Conservation (phyloP, 169 alveolate species). For the Cyclospora cayetanensis region DNA sequence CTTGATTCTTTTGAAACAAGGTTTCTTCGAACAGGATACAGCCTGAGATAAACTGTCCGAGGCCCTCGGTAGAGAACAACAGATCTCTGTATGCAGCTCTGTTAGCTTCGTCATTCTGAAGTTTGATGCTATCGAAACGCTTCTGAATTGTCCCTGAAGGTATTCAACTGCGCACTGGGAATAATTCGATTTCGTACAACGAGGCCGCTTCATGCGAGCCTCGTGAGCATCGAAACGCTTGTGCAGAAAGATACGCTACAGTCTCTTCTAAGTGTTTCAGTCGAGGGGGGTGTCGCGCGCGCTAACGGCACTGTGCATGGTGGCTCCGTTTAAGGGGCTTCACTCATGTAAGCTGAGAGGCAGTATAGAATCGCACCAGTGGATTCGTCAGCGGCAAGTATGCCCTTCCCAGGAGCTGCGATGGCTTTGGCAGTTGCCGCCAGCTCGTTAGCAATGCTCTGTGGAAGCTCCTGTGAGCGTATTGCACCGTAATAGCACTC, state of each 20-base stretch:
- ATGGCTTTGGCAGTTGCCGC: conserved; percentile 75
- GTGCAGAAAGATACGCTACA: too few relatives aligned
- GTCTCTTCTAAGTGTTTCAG: too few relatives aligned
- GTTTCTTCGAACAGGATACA: conserved; percentile 99
- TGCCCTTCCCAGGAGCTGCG: conserved; percentile 95
- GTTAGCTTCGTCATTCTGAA: conserved; percentile 96
- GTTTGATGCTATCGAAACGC: conserved; percentile 91
- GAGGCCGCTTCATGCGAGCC: too few relatives aligned
- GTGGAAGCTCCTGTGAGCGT: conserved; percentile 33
- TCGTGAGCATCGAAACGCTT: too few relatives aligned
- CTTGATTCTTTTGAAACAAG: conserved; percentile 92
- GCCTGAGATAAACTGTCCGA: conserved; percentile 97
- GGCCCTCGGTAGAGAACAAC: conserved; percentile 92
- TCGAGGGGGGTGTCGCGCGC: too few relatives aligned
- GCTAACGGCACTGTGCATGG: too few relatives aligned
- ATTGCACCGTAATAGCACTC: background rate
- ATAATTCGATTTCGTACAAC: background rate
- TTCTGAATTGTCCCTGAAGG: conserved; percentile 92
- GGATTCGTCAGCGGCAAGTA: conserved; percentile 99
- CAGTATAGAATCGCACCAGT: conserved; percentile 78
- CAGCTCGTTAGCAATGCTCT: conserved; percentile 73
- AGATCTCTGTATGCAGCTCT: conserved; percentile 97
- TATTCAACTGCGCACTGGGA: background rate
- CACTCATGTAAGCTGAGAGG: too few relatives aligned
- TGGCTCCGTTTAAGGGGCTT: too few relatives aligned